Evolutionary conservation across 1,284 basidiomycete species (phyloP).

Genomic region (Anthracocystis walkeri): DNA sequence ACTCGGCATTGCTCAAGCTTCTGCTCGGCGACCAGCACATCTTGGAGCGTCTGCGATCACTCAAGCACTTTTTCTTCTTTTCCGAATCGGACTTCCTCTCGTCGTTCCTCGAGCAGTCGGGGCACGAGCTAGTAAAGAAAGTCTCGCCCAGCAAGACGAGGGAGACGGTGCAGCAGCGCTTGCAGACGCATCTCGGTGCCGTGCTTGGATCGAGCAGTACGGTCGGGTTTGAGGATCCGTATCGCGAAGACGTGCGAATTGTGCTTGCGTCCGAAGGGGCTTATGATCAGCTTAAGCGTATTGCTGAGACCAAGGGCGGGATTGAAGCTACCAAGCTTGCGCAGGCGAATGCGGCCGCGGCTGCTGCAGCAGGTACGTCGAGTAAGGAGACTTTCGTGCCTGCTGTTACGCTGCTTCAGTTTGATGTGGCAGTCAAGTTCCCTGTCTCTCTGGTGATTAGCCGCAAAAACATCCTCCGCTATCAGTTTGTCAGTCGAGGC

Average conservation of each 20-base stretch:
- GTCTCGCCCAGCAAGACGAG: slow-evolving; percentile 71
- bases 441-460: slow-evolving; percentile 68
- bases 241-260: slow-evolving; percentile 66
- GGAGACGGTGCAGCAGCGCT: slow-evolving; percentile 63
- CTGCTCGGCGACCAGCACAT: slow-evolving; percentile 66
- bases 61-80: slow-evolving; percentile 69
- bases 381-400: slow-evolving; percentile 69
- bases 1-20: slow-evolving; percentile 63
- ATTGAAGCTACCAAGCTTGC: slow-evolving; percentile 67
- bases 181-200: slow-evolving; percentile 68
- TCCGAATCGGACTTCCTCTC: slow-evolving; percentile 65
- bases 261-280: slow-evolving; percentile 65
- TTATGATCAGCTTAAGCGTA: slow-evolving; percentile 67
- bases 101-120: slow-evolving; percentile 66
- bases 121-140: slow-evolving; percentile 63
- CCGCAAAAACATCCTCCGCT: slow-evolving; percentile 68
- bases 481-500: slow-evolving; percentile 66
- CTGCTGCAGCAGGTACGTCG: slow-evolving; percentile 53
- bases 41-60: slow-evolving; percentile 60
- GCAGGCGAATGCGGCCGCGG: slow-evolving; percentile 46
- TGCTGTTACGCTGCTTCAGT: slow-evolving; percentile 60
- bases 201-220: slow-evolving; percentile 64
- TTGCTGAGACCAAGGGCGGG: slow-evolving; percentile 68
- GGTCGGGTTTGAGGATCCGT: slow-evolving; percentile 66
- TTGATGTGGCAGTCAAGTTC: slow-evolving; percentile 67